Percentiles rank a stretch among this genome's conserved stretches.
phyloP scores from a whole-genome alignment of 805 yeast genomes.

The Saturnispora quitensis region DNA sequence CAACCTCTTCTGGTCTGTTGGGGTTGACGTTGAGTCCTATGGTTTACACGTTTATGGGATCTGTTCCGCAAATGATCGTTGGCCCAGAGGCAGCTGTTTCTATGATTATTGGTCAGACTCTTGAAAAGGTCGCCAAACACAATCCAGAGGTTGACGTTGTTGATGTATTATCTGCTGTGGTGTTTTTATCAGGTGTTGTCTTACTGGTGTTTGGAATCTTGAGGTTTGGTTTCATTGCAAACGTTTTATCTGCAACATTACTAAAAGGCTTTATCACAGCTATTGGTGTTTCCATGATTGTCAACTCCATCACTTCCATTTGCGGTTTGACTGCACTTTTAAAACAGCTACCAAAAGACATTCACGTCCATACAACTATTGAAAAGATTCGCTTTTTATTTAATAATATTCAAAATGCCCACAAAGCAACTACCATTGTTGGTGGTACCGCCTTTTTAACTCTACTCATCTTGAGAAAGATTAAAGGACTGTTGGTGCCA shows the following conservation, averaged over 20 bases:
- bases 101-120: constrained; percentile 70
- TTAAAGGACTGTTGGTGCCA: constrained; percentile 31
- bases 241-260: constrained; percentile 66
- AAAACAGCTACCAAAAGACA: constrained; percentile 33
- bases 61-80: constrained; percentile 82
- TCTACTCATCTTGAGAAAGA: constrained; percentile 33
- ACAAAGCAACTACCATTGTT: constrained; percentile 52
- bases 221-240: constrained; percentile 81
- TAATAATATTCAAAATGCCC: constrained; percentile 37
- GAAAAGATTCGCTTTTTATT: constrained; percentile 56
- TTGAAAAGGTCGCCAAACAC: constrained; percentile 45
- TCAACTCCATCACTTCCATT: constrained; percentile 65
- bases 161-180: constrained; percentile 56
- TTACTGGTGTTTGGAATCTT: constrained; percentile 66
- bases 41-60: constrained; percentile 69
- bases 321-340: constrained; percentile 52
- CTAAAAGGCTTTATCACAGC: constrained; percentile 80
- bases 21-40: constrained; percentile 72
- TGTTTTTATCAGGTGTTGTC: constrained; percentile 68
- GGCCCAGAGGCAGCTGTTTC: constrained; percentile 91
- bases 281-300: constrained; percentile 74
- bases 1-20: constrained; percentile 70
- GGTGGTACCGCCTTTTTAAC: constrained; percentile 43
- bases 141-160: constrained; percentile 35
- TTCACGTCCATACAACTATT: constrained; percentile 59